Base-by-base conservation (phyloP, 179 eudicot genomes). In the Spinacia oleracea region DNA sequence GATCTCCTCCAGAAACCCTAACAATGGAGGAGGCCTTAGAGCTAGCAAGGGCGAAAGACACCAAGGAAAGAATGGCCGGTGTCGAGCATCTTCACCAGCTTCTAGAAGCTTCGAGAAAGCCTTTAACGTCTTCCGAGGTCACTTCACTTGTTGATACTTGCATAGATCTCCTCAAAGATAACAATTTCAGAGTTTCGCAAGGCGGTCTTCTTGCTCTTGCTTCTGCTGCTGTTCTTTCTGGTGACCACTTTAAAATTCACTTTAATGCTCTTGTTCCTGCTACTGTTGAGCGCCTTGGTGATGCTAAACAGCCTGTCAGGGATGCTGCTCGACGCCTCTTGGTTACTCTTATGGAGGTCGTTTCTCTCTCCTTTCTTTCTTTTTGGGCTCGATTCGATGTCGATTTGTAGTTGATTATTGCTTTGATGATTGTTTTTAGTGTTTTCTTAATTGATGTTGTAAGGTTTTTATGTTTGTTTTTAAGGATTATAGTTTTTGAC, bases 281-380 rank as follows among this genome's bases (percentile, higher is more conserved):
- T 58, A 80, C 86, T 18, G 99, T 93, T 27, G 98, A 93, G 83
- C 86, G 97, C 6, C 83, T 96, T 10, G 99, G 99, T 1, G 99
- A 96, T 62, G 88, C 83, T 21, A 96, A 96, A 59, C 98, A 96
- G 89, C 98, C 99, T 7, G 98, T 96, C 77, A 86, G 99, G 1
- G 99, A 96, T 59, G 94, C 98, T 0, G 94, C 99, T 0, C 79
- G 99, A 53, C 90, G 97, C 9, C 85, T 96, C 1, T 70, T 96
- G 82, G 88, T 96, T 67, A 93, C 98, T 84, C 94, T 96, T 32
- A 96, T 96, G 98, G 96, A 96, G 98, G 99, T 96, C 29, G 23
- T 29, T 35, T 25, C 10, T 10, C 1, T 25, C 18, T 12, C 58
- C 27, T 51, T 12, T 25, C 48, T 25, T 51, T 58, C 0, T 38